A percentile compares a stretch with the other conserved stretches of the same genome.
phyloP scores from a whole-genome alignment of 1,284 basidiomycete species.

The Leccinum pachyderme region DNA sequence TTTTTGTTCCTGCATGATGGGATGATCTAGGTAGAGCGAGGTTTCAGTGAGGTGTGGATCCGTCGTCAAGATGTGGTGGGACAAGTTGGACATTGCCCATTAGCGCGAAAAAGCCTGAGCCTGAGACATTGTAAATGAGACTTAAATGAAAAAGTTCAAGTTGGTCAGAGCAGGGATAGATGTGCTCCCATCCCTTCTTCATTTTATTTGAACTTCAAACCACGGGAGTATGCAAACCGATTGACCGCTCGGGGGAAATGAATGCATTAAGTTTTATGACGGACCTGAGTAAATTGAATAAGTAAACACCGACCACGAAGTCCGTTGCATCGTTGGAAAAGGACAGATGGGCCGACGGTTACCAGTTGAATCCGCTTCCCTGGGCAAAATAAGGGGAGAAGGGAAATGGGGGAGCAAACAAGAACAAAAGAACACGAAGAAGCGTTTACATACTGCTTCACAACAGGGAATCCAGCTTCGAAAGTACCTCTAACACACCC shows the following conservation, averaged over 20 bases:
- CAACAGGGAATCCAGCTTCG: constrained; percentile 81
- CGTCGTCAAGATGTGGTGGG: too few species aligned
- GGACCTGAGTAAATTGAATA: not conserved
- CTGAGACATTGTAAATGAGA: too few species aligned
- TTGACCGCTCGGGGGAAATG: not conserved
- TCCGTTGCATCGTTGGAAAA: not conserved
- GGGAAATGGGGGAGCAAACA: not conserved
- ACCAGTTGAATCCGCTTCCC: not conserved
- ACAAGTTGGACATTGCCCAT: too few species aligned
- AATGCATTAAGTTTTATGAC: not conserved
- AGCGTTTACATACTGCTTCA: constrained; percentile 26
- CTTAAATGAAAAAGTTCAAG: too few species aligned
- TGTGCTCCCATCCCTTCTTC: not conserved
- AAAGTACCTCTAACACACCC: constrained; percentile 87
- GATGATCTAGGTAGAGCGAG: too few species aligned
- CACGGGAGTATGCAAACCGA: not conserved
- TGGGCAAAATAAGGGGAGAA: not conserved
- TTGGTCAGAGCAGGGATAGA: too few species aligned
- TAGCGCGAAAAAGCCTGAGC: too few species aligned
- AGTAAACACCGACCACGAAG: not conserved
- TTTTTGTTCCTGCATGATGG: too few species aligned
- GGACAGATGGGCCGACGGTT: not conserved
- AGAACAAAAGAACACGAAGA: not conserved
- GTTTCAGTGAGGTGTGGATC: too few species aligned
- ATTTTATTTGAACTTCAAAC: not conserved